Percentiles rank a stretch among this genome's conserved stretches.
phyloP scores from a whole-genome alignment of 805 yeast genomes.

The Lipomyces chichibuensis region DNA sequence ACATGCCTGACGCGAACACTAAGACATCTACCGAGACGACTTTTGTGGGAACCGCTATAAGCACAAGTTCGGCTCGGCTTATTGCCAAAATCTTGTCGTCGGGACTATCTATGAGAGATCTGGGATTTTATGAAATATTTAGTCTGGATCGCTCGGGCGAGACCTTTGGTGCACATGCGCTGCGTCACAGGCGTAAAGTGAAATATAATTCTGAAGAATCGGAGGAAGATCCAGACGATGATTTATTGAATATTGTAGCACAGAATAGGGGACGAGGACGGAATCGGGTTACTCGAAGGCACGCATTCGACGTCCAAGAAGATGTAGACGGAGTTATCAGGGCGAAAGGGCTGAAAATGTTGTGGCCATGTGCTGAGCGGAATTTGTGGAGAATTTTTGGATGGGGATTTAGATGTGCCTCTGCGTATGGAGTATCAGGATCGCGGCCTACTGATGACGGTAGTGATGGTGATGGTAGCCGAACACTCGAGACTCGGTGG shows the following conservation, averaged over 20 bases:
- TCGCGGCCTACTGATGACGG: not conserved
- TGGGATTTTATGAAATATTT: slow-evolving; percentile 22
- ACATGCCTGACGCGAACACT: not conserved
- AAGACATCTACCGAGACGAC: not conserved
- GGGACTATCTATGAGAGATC: slow-evolving; percentile 17
- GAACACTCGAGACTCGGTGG: slow-evolving; percentile 26
- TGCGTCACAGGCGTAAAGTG: not conserved
- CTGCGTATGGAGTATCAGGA: slow-evolving; percentile 15
- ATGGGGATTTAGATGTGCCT: slow-evolving; percentile 29
- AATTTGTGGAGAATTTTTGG: slow-evolving; percentile 28
- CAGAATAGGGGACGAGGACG: not conserved
- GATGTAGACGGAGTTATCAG: not conserved
- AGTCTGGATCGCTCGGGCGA: not conserved
- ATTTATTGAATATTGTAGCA: not conserved
- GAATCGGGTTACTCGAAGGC: not conserved
- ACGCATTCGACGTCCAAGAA: not conserved
- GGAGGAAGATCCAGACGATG: not conserved
- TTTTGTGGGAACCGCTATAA: slow-evolving; percentile 11
- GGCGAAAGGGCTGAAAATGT: slow-evolving; percentile 10
- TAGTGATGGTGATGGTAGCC: not conserved
- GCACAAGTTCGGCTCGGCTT: slow-evolving; percentile 12
- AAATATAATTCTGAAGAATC: not conserved
- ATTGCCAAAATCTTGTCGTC: slow-evolving; percentile 16
- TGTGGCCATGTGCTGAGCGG: slow-evolving; percentile 23
- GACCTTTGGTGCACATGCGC: not conserved